phyloP scores from a whole-genome alignment of 805 yeast genomes.

The Spathaspora sp. region DNA sequence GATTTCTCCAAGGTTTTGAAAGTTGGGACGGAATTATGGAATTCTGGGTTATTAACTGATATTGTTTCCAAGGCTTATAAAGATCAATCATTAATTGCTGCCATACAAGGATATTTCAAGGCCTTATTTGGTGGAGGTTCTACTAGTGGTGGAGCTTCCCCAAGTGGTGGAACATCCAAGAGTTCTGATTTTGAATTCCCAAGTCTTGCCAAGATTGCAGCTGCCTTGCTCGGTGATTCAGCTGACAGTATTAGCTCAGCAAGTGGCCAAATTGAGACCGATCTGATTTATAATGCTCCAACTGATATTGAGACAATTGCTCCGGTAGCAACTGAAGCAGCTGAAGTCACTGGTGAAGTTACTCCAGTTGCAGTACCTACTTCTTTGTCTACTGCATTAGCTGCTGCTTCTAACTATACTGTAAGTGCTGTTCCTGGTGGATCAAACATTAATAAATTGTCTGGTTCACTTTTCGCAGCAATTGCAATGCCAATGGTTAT shows the following conservation, averaged over 20 bases:
- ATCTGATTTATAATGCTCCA: background rate
- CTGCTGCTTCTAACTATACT: background rate
- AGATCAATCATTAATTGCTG: conserved; percentile 18
- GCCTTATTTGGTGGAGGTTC: background rate
- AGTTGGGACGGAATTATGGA: conserved; percentile 14
- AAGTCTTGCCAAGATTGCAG: background rate
- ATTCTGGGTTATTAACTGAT: conserved; percentile 22
- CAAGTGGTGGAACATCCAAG: background rate
- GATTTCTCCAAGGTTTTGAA: conserved; percentile 18
- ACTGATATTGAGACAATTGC: background rate
- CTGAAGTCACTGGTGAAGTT: background rate
- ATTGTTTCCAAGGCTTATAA: conserved; percentile 18
- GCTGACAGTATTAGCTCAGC: background rate
- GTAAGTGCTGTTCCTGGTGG: background rate
- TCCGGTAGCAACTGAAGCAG: background rate
- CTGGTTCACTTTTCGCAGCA: background rate
- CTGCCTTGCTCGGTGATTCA: background rate
- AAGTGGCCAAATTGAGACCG: background rate
- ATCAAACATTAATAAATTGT: background rate
- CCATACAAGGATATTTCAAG: conserved; percentile 5
- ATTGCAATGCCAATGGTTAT: background rate
- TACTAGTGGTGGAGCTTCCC: background rate
- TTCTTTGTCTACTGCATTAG: background rate
- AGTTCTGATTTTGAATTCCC: background rate
- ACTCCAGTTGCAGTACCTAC: background rate